Conservation (phyloP, 108 stramenopile species). For the Cyclotella sp. region DNA sequence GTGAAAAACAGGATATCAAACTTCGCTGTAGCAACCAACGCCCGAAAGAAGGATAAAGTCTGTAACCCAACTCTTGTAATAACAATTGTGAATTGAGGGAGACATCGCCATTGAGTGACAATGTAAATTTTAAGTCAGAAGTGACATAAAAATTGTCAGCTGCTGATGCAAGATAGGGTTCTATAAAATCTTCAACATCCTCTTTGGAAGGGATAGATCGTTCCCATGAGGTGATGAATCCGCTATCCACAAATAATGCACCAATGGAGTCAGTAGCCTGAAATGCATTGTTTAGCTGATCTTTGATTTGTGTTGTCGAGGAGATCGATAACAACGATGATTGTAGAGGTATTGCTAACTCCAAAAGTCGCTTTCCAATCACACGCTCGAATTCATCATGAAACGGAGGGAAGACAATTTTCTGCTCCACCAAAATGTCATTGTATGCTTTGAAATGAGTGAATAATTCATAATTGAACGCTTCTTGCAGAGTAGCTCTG, state of each 20-base stretch:
- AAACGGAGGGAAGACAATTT: conserved; percentile 57
- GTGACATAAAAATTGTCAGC: conserved; percentile 31
- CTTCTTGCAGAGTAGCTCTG: conserved; percentile 31
- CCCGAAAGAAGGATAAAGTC: conserved; percentile 74
- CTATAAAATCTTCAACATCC: conserved; percentile 51
- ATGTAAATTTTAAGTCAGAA: conserved; percentile 59
- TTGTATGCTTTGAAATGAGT: conserved; percentile 76
- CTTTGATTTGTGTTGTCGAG: conserved; percentile 4
- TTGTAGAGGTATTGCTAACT: conserved; percentile 11
- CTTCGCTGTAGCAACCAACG: conserved; percentile 45
- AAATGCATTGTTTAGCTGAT: conserved; percentile 14
- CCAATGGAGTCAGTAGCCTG: conserved; percentile 21
- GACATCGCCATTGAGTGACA: conserved; percentile 79
- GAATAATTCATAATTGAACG: conserved; percentile 80
- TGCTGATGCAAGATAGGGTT: not conserved
- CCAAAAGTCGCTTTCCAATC: conserved; percentile 51
- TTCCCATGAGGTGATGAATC: conserved; percentile 46
- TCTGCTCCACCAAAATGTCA: conserved; percentile 60
- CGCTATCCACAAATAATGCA: conserved; percentile 21
- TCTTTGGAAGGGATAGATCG: conserved; percentile 36
- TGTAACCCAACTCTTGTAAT: conserved; percentile 85
- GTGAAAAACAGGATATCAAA: conserved; percentile 23
- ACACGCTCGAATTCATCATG: conserved; percentile 55
- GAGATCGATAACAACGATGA: not conserved
- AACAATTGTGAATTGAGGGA: conserved; percentile 75